phyloP scores from a whole-genome alignment of 176 grass and related monocot genomes.

The Urochloa ruziziensis region DNA sequence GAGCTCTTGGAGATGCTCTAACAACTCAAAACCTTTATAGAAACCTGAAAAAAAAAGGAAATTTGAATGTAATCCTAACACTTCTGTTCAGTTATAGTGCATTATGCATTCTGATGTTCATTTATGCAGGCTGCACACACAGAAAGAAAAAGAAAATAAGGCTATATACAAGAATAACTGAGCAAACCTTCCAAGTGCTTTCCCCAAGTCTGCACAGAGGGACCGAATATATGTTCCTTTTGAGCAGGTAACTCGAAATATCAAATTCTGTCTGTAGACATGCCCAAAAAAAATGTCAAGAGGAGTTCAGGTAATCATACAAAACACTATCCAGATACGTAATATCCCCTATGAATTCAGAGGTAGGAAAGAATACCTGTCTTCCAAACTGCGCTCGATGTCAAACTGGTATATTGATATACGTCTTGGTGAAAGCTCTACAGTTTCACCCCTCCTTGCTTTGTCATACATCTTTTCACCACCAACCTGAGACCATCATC shows the following conservation, averaged over 20 bases:
- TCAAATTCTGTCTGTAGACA: slow-evolving; percentile 82
- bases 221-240: slow-evolving; percentile 97
- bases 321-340: not conserved
- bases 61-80: not conserved
- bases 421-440: slow-evolving; percentile 82
- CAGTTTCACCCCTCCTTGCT: slow-evolving; percentile 86
- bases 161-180: not conserved
- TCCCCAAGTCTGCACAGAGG: slow-evolving; percentile 95
- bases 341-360: not conserved
- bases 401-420: slow-evolving; percentile 90
- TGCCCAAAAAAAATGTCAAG: not conserved
- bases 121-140: not conserved
- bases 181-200: slow-evolving; percentile 79
- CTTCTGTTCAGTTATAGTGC: not conserved
- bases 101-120: not conserved
- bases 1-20: no score
- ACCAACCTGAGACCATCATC: slow-evolving; percentile 54
- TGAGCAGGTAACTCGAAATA: slow-evolving; percentile 93
- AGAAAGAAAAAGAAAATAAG: slow-evolving; percentile 14
- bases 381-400: slow-evolving; percentile 90
- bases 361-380: slow-evolving; percentile 54
- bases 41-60: slow-evolving; percentile 19
- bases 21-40: slow-evolving; percentile 9
- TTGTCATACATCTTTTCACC: slow-evolving; percentile 98
- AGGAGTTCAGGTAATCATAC: not conserved